Conservation (phyloP, 495 filamentous ascomycete genomes). For the Monascus purpureus region DNA sequence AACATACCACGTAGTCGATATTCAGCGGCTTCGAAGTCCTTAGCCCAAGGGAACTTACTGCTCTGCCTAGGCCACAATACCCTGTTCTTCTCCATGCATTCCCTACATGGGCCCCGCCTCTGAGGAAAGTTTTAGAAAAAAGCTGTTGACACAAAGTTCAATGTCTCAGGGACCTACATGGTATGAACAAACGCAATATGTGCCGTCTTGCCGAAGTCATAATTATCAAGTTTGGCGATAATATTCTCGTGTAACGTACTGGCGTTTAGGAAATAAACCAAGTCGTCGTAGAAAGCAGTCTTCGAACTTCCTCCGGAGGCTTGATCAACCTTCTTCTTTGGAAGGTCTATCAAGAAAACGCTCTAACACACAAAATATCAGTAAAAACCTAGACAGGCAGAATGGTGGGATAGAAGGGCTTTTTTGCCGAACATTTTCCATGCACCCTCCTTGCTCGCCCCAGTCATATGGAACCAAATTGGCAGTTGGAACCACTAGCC, state of each 20-base stretch:
- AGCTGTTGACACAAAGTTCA: not conserved
- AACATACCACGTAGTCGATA: constrained; percentile 45
- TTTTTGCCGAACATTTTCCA: constrained; percentile 54
- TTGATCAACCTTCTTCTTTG: constrained; percentile 30
- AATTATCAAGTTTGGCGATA: constrained; percentile 44
- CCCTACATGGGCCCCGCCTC: constrained; percentile 40
- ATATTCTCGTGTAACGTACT: constrained; percentile 49
- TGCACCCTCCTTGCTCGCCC: constrained; percentile 58
- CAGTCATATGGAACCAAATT: constrained; percentile 74
- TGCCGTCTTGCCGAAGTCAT: constrained; percentile 59
- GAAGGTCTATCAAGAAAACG: constrained; percentile 77
- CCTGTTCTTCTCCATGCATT: constrained; percentile 48
- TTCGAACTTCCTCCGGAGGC: constrained; percentile 17
- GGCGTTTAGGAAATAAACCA: constrained; percentile 56
- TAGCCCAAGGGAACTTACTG: constrained; percentile 44
- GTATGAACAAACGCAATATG: constrained; percentile 69
- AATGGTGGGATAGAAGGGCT: too few species aligned
- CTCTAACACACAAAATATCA: too few species aligned
- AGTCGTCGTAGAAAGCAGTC: constrained; percentile 52
- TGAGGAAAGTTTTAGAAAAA: constrained; percentile 7
- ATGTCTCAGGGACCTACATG: constrained; percentile 32
- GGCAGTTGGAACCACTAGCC: constrained; percentile 67
- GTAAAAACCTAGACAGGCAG: too few species aligned
- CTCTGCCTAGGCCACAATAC: constrained; percentile 51
- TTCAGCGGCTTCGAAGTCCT: constrained; percentile 30